Evolutionary conservation across 805 yeast genomes (phyloP), one percentile per base, ranked within the genome.

Genomic region (Myxozyma geophila): DNA sequence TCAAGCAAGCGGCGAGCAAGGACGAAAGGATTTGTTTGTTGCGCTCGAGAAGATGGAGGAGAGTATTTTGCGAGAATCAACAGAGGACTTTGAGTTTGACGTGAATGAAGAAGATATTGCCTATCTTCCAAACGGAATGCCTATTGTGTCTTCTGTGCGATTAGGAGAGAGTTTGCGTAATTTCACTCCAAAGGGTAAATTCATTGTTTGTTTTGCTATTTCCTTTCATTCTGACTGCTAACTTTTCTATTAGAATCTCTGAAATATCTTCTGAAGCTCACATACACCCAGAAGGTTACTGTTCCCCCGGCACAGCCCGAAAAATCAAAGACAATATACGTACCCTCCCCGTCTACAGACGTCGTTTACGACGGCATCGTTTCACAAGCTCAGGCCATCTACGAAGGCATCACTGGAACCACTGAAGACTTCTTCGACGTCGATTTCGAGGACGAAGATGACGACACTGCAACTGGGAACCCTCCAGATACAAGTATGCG

Each of bases 341-440:
- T 82, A 50, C 78, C 86, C 54, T 84, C 89, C 85, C 96, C 96
- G 28, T 86, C 92, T 0, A 80, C 89, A 7, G 98, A 93, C 73
- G 82, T 95, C 37, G 88, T 96, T 44, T 93, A 92, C 75, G 98
- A 93, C 74, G 98, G 97, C 37, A 84, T 90, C 3, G 84, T 93
- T 19, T 86, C 92, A 1, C 95, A 91, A 65, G 91, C 92, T 7
- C 88, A 86, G 73, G 78, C 84, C 21, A 74, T 93, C 48, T 93
- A 90, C 74, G 86, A 85, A 65, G 81, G 82, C 61, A 87, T 93
- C 66, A 96, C 95, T 10, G 98, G 98, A 9, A 84, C 96, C 1
- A 95, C 89, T 74, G 98, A 93, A 71, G 98, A 93, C 76, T 95
- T 95, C 78, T 93, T 93, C 74, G 97, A 91, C 75, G 90, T 93